Evolutionary conservation across 345 rosid genomes (phyloP).

Genomic region (Gossypium longicalyx): DNA sequence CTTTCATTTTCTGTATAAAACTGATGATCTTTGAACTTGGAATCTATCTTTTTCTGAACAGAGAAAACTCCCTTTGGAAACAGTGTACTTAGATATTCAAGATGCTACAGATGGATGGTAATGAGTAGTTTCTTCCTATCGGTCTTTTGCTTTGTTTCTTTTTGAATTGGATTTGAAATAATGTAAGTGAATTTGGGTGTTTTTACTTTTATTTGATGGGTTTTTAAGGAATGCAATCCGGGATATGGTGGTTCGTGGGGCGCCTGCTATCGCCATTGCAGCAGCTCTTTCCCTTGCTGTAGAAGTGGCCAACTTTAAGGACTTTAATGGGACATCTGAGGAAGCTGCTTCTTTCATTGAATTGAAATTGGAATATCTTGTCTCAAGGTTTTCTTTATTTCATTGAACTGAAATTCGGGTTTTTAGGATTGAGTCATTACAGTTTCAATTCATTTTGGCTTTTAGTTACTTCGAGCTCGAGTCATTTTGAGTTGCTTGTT

Average conservation of each 20-base stretch:
- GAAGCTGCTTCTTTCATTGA: constrained; percentile 56
- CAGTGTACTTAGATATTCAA: constrained; percentile 53
- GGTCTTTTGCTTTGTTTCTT: background rate
- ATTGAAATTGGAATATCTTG: constrained; percentile 64
- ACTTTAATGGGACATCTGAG: constrained; percentile 42
- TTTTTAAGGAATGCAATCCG: constrained; percentile 64
- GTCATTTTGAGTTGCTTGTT: no score
- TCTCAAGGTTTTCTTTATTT: constrained; percentile 46
- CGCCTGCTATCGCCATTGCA: constrained; percentile 94
- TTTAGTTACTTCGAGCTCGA: no score
- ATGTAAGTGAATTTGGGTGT: background rate
- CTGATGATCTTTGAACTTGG: no score
- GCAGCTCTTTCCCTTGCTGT: constrained; percentile 90
- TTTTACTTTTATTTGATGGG: background rate
- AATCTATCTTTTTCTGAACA: constrained; percentile 18
- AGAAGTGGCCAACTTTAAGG: constrained; percentile 56
- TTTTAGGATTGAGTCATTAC: no score
- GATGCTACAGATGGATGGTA: constrained; percentile 82
- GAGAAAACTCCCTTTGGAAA: constrained; percentile 87
- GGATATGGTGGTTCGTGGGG: constrained; percentile 97
- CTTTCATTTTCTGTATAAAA: no score
- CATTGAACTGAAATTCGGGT: background rate
- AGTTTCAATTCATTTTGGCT: no score
- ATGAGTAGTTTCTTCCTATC: background rate
- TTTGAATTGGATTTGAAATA: background rate